phyloP scores from a whole-genome alignment of 495 filamentous ascomycete species.

The Cercophora sp. region DNA sequence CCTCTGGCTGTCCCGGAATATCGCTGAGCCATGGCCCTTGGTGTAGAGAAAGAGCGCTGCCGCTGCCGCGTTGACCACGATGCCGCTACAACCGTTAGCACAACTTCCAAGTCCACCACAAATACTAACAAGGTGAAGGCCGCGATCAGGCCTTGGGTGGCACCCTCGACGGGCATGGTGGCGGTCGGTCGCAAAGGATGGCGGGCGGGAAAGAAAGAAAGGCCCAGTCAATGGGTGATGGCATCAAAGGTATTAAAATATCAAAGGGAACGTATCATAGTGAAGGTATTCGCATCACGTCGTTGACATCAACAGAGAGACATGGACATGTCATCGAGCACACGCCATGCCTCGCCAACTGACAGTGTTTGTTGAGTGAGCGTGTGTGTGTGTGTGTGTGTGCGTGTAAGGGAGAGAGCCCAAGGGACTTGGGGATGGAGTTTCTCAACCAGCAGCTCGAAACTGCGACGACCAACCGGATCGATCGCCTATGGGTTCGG shows the following conservation, averaged over 20 bases:
- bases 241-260: slow-evolving; percentile 28
- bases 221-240: slow-evolving; percentile 53
- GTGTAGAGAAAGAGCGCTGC: slow-evolving; percentile 48
- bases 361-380: too few relatives aligned
- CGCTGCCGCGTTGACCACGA: slow-evolving; percentile 49
- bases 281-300: slow-evolving; percentile 21
- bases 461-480: slow-evolving; percentile 6
- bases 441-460: slow-evolving; percentile 6
- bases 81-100: slow-evolving; percentile 35
- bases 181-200: slow-evolving; percentile 18
- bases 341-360: slow-evolving; percentile 19
- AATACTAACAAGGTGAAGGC: slow-evolving; percentile 53
- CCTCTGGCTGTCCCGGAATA: slow-evolving; percentile 57
- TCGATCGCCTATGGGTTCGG: slow-evolving; percentile 6
- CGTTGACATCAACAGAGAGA: slow-evolving; percentile 23
- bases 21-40: slow-evolving; percentile 45
- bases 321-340: slow-evolving; percentile 24
- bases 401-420: slow-evolving; percentile 18
- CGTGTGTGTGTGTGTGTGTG: slow-evolving; percentile 10
- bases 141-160: slow-evolving; percentile 48
- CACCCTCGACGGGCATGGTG: slow-evolving; percentile 44
- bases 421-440: slow-evolving; percentile 1
- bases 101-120: not conserved
- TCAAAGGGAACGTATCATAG: slow-evolving; percentile 30
- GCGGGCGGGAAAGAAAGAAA: slow-evolving; percentile 33